A percentile compares a stretch with the other conserved stretches of the same genome.
phyloP scores from a whole-genome alignment of 2,329 filamentous ascomycete genomes.

The Penicillium sp. region DNA sequence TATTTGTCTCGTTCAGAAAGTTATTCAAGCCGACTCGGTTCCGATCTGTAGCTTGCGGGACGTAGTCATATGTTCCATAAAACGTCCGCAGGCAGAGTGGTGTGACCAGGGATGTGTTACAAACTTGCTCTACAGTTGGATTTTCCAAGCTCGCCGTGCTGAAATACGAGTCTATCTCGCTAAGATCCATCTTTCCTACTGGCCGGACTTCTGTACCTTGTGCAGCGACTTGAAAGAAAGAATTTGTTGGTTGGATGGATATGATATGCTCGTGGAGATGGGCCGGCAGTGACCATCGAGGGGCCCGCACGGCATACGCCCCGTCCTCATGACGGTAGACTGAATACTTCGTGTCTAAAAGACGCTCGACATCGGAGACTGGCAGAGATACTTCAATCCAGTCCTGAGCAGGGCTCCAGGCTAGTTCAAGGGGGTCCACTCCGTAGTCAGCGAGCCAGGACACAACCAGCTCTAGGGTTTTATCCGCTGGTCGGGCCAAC shows the following conservation, averaged over 20 bases:
- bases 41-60: neutral
- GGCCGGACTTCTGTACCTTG: neutral
- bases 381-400: constrained; percentile 4
- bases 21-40: constrained; percentile 5
- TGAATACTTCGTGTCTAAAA: constrained; percentile 9
- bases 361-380: neutral
- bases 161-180: neutral
- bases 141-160: neutral
- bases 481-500: constrained; percentile 1
- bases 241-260: constrained; percentile 11
- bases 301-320: neutral
- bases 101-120: constrained; percentile 7
- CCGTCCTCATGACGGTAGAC: constrained; percentile 6
- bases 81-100: constrained; percentile 11
- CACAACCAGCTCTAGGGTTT: neutral
- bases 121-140: neutral
- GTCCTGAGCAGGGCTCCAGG: constrained; percentile 1
- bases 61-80: constrained; percentile 8
- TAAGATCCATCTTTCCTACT: constrained; percentile 1
- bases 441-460: constrained; percentile 6
- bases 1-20: constrained; percentile 10
- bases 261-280: constrained; percentile 7
- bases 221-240: constrained; percentile 5
- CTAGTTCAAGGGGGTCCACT: neutral
- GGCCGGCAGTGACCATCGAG: constrained; percentile 5